Evolutionary conservation across 768 basidiomycete species (phyloP), one percentile per base, ranked within the genome.

Genomic region (Tricholoma hemisulphureum): DNA sequence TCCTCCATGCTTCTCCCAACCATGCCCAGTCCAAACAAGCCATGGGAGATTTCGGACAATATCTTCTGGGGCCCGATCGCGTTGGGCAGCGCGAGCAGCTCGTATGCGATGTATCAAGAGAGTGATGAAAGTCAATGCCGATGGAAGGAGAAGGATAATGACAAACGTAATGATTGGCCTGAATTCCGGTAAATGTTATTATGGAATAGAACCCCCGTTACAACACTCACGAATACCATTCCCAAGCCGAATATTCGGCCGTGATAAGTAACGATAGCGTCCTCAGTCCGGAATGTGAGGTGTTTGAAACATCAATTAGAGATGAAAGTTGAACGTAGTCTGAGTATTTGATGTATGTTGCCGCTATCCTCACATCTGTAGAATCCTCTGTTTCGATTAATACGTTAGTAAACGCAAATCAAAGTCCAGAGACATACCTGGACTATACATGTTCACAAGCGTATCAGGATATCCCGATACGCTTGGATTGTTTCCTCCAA

Each of bases 391-490:
- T 56, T 48, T 41, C 18, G 45, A 45, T 55, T 52, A 60, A 29
- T 53, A n/a, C 23, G 60, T 45, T 43, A 57, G 56, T 46, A 23
- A 43, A 10, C 32, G 55, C 51, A 37, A 20, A 32, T 20, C n/a
- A 9, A 34, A 28, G 26, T 6, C 26, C 53, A 51, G 57, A 28
- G 32, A 67, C 80, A 53, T 50, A 91, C 95, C 89, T 72, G 90
- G 91, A 70, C 89, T 91, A 74, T 91, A 97, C 92, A 97, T 95
- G 65, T 90, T 93, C 53, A 95, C 81, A 59, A 97, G 78, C 24
- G 83, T 80, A 67, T 94, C 88, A 32, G 93, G 83, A 61, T 82
- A 81, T 6, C 86, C 91, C 32, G 79, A 81, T 57, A 80, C 66
- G 18, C 80, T 83, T 18, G 87, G 86, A 64, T 87, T 78, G 62